These are phyloP conservation scores for Claviceps spartinae DNA, from an alignment of 2,329 filamentous ascomycete species.

Conservation along the genomic window DNA sequence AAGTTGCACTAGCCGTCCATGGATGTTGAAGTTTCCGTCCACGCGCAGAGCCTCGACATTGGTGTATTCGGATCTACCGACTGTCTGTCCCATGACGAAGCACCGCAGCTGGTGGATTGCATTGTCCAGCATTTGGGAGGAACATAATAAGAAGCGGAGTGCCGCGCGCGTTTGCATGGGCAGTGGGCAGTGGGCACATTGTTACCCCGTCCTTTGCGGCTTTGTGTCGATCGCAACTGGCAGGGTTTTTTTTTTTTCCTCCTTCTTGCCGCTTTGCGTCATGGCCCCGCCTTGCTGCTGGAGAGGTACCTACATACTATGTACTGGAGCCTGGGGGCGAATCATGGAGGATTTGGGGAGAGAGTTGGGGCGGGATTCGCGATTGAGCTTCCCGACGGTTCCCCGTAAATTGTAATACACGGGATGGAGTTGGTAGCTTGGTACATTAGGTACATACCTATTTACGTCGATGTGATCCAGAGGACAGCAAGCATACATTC, in stretches of 20 bases:
- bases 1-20: slow-evolving; percentile 19
- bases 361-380: neutral
- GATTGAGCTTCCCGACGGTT: neutral
- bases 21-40: slow-evolving; percentile 27
- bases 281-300: neutral
- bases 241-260: neutral
- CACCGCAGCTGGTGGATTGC: slow-evolving; percentile 12
- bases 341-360: neutral
- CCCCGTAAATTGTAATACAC: too few species aligned
- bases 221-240: too few species aligned
- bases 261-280: neutral
- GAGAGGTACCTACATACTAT: too few species aligned
- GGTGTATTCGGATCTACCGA: slow-evolving; percentile 25
- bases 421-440: too few species aligned
- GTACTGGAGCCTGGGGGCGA: neutral
- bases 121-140: slow-evolving; percentile 11
- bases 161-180: too few species aligned
- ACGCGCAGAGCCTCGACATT: slow-evolving; percentile 19
- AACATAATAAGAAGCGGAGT: neutral
- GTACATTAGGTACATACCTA: too few species aligned
- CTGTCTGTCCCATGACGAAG: slow-evolving; percentile 14
- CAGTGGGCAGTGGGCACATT: too few species aligned
- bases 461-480: too few species aligned
- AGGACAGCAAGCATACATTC: too few species aligned
- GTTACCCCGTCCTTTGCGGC: too few species aligned